phyloP scores from a whole-genome alignment of 495 filamentous ascomycete species.

The Penicillium angulare region DNA sequence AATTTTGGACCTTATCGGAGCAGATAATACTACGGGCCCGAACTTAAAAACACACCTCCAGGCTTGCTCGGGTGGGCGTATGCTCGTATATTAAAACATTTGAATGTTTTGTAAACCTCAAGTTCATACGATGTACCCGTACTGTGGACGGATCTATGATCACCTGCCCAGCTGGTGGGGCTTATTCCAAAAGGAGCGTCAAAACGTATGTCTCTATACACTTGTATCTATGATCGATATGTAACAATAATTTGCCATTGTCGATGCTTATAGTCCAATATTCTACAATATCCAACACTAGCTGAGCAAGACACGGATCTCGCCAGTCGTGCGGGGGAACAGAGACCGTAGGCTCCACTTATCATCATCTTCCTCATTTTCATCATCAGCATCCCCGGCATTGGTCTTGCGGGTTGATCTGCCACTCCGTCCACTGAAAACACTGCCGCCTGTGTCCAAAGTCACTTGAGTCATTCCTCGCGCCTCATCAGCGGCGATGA shows the following conservation, averaged over 20 bases:
- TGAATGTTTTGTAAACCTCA: no score
- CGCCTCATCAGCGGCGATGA: constrained; percentile 58
- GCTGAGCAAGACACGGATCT: constrained; percentile 77
- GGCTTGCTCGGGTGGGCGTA: no score
- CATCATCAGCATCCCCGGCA: constrained; percentile 27
- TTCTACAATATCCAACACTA: constrained; percentile 13
- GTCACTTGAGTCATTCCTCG: constrained; percentile 32
- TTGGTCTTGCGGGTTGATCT: constrained; percentile 18
- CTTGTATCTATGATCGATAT: background rate
- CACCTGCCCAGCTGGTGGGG: no score
- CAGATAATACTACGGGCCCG: background rate
- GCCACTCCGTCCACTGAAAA: constrained; percentile 26
- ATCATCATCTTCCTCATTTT: constrained; percentile 34
- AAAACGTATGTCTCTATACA: no score
- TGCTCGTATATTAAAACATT: no score
- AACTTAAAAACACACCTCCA: background rate
- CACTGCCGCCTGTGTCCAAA: constrained; percentile 26
- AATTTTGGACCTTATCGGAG: background rate
- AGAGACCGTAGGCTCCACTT: constrained; percentile 58
- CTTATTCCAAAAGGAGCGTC: no score
- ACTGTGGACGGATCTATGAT: background rate
- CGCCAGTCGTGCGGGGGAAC: constrained; percentile 81
- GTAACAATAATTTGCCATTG: no score
- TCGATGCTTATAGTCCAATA: background rate
- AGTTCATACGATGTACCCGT: no score